Evolutionary conservation across 495 filamentous ascomycete species (phyloP), one percentile per base, ranked within the genome.

Genomic region (Aspergillus coremiiformis): DNA sequence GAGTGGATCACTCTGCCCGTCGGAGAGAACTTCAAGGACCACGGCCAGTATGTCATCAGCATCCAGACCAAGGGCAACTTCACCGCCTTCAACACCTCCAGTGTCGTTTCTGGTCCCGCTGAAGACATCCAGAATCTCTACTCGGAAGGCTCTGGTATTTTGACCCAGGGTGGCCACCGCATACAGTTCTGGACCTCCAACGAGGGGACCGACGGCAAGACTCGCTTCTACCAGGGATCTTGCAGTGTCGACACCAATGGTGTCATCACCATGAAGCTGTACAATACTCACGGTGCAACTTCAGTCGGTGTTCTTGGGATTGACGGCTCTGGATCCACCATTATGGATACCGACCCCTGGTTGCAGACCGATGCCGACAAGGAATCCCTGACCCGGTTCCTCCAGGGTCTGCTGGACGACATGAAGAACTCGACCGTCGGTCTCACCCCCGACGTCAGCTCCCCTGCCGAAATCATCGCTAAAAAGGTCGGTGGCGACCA

Each of bases 1-100:
- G 58, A 78, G 19, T 87, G 84, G 84, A 84, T 89, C 63, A 69
- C 78, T 53, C 70, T 84, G 19, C 84, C 85, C 9, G 84, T 89
- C 21, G 85, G 85, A n/a, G 72, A 83, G 58, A 86, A 85, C 64
- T 63, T 87, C 24, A 77, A 81, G 51, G 84, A 89, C 64, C 84
- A 89, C 61, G 70, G 79, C 53, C 83, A 85, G 64, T 86, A 83
- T 47, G 82, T 84, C 57, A 67, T 79, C 11, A 80, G 26, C 20
- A 44, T 85, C 49, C 75, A 86, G 52, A 75, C 69, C 32, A 79
- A 86, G 56, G 74, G 76, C 44, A 71, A 77, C 51, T 75, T 85
- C 29, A 71, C 68, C 10, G 74, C 77, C 59, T 85, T 84, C 57
- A 80, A 85, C 73, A 84, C 80, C 52, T 85, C 83, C 57, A 69